Base-by-base conservation (phyloP, 257 asterid species). In the Nyctanthes arbortristis region DNA sequence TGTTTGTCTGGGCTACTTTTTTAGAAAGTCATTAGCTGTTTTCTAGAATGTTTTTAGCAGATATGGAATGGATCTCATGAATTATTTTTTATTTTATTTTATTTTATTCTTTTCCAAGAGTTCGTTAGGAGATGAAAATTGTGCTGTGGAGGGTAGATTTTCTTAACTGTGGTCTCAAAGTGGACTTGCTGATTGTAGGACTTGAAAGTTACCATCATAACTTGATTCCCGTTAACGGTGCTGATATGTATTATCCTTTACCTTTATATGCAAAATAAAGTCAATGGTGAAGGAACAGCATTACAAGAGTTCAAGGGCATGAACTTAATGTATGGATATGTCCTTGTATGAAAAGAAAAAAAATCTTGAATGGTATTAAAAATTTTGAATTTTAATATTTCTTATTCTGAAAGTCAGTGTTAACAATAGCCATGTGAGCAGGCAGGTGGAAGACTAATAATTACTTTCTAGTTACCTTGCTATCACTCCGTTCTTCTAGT, bases 81-180 rank as follows among this genome's bases (percentile, higher is more conserved):
- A n/a, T n/a, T n/a, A n/a, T n/a, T n/a, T n/a, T n/a, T n/a, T n/a
- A n/a, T n/a, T n/a, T n/a, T n/a, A n/a, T n/a, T n/a, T n/a, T n/a
- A n/a, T n/a, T n/a, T n/a, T n/a, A 45, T 45, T 22, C 16, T 45
- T 45, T n/a, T 45, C 55, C 55, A n/a, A 45, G 55, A 45, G 55
- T 3, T n/a, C 6, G 24, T n/a, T 16, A 22, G 54, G 54, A 43
- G 2, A 16, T 6, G 8, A 43, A 43, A 1, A 1, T 43, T 43
- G 4, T 43, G 10, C 5, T 45, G 24, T 45, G 24, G 54, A 43
- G 24, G 54, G 24, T n/a, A n/a, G 8, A n/a, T 45, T 14, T 45
- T n/a, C 55, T 45, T 45, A 45, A 14, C n/a, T 40, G 22, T 40
- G 52, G 52, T 14, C 52, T 40, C 16, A 0, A 39, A 37, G 52